Base-by-base conservation (phyloP, 2,329 filamentous ascomycete species). In the Botrytis sinoallii region DNA sequence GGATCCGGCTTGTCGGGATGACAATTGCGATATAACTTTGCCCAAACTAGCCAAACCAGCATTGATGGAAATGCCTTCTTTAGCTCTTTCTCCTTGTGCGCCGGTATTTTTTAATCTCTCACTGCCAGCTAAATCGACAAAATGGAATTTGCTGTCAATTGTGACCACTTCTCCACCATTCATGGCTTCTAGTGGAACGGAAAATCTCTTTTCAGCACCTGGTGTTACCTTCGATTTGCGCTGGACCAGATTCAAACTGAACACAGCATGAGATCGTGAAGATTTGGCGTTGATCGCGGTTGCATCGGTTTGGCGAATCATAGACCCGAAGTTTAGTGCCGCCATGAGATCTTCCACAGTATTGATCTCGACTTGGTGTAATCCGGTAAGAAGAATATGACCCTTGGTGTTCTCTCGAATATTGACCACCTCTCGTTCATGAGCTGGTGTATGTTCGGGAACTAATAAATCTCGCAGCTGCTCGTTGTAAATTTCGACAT, bases 401-500 rank as follows among this genome's bases (percentile, higher is more conserved):
- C 95, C 95, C 83, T 97, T 97, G 40, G 90, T 88, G 81, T 99
- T 96, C 84, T 99, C 95, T 75, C 96, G 92, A 76, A 99, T 98
- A 3, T 90, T 92, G n/a, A 99, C 95, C 44, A 88, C 87, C 70
- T 88, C 88, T 75, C 96, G 90, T 80, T 98, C 95, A 75, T 87
- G 84, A 9, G 84, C 79, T 1, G 92, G 89, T 0, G 91, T 88
- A 64, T 90, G 83, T 64, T 98, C 95, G 0, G 94, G 90, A 7
- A 97, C 84, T 52, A 99, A 87, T 25, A 99, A 87, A 85, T 99
- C 96, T 78, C 96, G 91, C 44, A 98, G 86, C 80, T 97, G 93
- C 83, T 99, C 96, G 81, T 99, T 98, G 85, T 99, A 99, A 77
- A 99, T 99, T 86, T 98, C 89, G 76, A 98, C 93, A 81, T 98